Percentiles rank a stretch among this genome's conserved stretches.
Conservation (phyloP, 768 basidiomycete genomes). For the Bullera alba region DNA sequence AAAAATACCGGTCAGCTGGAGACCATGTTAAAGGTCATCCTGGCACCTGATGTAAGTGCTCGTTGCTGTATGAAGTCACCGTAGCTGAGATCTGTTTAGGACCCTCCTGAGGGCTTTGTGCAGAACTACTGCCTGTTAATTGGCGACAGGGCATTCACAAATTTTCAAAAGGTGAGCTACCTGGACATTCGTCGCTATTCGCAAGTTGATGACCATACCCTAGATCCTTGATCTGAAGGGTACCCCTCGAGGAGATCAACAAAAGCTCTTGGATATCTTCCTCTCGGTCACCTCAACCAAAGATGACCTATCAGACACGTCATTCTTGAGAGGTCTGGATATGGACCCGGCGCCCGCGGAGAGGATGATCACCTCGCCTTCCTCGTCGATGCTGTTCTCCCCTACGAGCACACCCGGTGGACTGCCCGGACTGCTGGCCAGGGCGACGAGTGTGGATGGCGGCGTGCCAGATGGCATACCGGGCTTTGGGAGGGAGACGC, state of each 20-base stretch:
- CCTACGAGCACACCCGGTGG: slow-evolving; percentile 52
- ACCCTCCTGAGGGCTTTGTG: slow-evolving; percentile 85
- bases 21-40: slow-evolving; percentile 87
- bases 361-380: slow-evolving; percentile 31
- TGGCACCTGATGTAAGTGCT: slow-evolving; percentile 73
- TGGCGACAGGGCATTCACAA: slow-evolving; percentile 87
- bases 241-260: slow-evolving; percentile 75
- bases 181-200: background rate
- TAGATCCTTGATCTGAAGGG: slow-evolving; percentile 96
- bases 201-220: background rate
- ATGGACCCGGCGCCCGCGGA: slow-evolving; percentile 67
- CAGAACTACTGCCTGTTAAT: slow-evolving; percentile 91
- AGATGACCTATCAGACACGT: slow-evolving; percentile 75
- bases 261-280: slow-evolving; percentile 83
- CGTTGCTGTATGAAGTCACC: background rate
- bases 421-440: slow-evolving; percentile 50
- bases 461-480: slow-evolving; percentile 24
- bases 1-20: slow-evolving; percentile 78
- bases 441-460: slow-evolving; percentile 51
- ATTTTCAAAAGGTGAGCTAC: slow-evolving; percentile 83
- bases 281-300: slow-evolving; percentile 88
- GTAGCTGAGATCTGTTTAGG: slow-evolving; percentile 49
- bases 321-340: slow-evolving; percentile 86
- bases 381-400: slow-evolving; percentile 53
- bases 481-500: slow-evolving; percentile 51